Base-by-base conservation (phyloP, 2,329 filamentous ascomycete genomes). In the Fusarium sp. region DNA sequence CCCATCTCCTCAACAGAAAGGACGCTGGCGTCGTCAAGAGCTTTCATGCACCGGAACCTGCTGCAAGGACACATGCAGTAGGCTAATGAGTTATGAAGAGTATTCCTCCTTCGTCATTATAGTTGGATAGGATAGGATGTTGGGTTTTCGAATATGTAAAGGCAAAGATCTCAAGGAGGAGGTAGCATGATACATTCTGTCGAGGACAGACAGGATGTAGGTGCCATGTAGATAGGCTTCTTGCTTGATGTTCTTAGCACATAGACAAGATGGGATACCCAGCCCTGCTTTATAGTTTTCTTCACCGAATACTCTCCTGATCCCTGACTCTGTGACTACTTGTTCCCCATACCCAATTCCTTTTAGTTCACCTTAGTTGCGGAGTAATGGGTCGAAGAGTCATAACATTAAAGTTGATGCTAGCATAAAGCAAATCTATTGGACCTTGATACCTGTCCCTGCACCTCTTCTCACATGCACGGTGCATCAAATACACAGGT, bases 231-330 rank as follows among this genome's bases (percentile, higher is more conserved):
- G 54, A 74, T 71, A 71, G 66, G 65, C 60, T 57, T 67, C 55
- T 68, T 71, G 66, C 47, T 62, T 71, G 28, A 30, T 30, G 65
- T 54, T 62, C 35, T 68, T 57, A 63, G 70, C 69, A 74, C 57
- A 74, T 74, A 72, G 68, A 73, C 56, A 65, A 63, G 59, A 72
- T 65, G 62, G 71, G 71, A 62, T 72, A 62, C 56, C 65, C 49
- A 61, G 67, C 70, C 68, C 63, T 68, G 63, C 70, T 74, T 74
- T 74, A 74, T 74, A 74, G 70, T 74, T 74, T 71, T 71, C 48
- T 37, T 43, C 50, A 53, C 33, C 28, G 48, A 35, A 37, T 30
- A 53, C 47, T 33, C 26, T 43, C 57, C 50, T 26, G 28, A 44
- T 43, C 37, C n/a, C 46, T 61, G 22, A 53, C 48, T 33, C 46